These are phyloP conservation scores for Jatropha podagrica DNA, from an alignment of 441 rosid species.

Conservation along the genomic window DNA sequence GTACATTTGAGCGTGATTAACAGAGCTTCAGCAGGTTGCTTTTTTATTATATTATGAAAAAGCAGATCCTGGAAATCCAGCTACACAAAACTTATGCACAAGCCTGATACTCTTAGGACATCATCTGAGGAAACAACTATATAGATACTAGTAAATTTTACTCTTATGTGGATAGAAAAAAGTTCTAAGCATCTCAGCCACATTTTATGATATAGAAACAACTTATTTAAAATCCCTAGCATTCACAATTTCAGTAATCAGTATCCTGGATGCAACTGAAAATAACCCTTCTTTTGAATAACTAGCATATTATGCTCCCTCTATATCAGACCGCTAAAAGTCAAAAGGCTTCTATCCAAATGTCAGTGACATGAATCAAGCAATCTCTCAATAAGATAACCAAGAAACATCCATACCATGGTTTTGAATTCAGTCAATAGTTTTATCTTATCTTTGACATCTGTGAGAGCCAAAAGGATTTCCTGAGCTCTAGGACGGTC, in stretches of 20 bases:
- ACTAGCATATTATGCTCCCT: background rate
- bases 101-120: background rate
- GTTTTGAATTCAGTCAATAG: constrained; percentile 64
- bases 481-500: constrained; percentile 78
- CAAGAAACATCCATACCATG: constrained; percentile 43
- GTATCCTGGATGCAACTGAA: background rate
- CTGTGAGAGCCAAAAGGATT: constrained; percentile 64
- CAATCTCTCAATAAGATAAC: background rate
- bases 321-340: background rate
- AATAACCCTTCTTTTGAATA: background rate
- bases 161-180: background rate
- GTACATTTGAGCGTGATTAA: background rate
- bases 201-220: background rate
- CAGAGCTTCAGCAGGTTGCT: background rate
- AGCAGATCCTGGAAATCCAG: background rate
- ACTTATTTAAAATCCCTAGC: background rate
- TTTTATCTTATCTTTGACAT: constrained; percentile 67
- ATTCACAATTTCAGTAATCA: background rate
- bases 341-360: background rate
- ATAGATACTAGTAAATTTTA: background rate
- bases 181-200: background rate
- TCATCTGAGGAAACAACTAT: background rate
- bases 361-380: background rate
- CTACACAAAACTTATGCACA: background rate
- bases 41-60: background rate